Base-by-base conservation (phyloP, 202 grass and related monocot genomes). In the Schoenoplectus tabernaemontani region DNA sequence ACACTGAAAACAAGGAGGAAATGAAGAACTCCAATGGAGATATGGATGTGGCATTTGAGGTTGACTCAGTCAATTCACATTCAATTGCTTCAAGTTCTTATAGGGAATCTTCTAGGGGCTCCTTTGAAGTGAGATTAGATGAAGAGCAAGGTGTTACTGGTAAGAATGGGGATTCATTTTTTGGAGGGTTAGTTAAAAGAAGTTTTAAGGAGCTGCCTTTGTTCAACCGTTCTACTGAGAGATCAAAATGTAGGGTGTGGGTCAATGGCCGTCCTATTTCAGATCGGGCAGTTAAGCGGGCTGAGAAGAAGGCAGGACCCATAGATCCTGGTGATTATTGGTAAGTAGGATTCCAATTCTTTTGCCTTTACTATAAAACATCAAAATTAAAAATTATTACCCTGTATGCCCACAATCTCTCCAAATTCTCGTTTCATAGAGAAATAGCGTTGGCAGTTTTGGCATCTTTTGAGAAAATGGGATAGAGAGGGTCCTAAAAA, bases 241-340 rank as follows among this genome's bases (percentile, higher is more conserved):
- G 36, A 81, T 70, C 68, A 81, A 92, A 87, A 64, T 75, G 58
- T 51, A 76, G 72, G 78, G 89, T 98, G 87, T 98, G 83, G 68
- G 83, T 98, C 51, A 98, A 98, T 90, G 88, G 91, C 12, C 86
- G 91, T 58, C 89, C 90, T 78, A 95, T 98, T 87, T 92, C 89
- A 74, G 91, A 95, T 81, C 89, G 87, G 64, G 87, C 83, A 71
- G 86, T 95, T 87, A 94, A 89, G 76, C 91, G 92, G 81, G 95
- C 95, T 77, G 95, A 98, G 85, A 92, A 92, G 77, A 88, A 95
- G 78, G 89, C 95, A 19, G 95, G 95, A 13, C 87, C 84, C 17
- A 77, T 98, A n/a, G 86, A 94, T 82, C 91, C 91, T 53, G 95
- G 95, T 63, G 87, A 89, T 26, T 98, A 98, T 74, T 98, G 95